A percentile compares a stretch with the other conserved stretches of the same genome.
phyloP scores from a whole-genome alignment of 2,329 filamentous ascomycete species.

The Colletotrichum gigasporum region DNA sequence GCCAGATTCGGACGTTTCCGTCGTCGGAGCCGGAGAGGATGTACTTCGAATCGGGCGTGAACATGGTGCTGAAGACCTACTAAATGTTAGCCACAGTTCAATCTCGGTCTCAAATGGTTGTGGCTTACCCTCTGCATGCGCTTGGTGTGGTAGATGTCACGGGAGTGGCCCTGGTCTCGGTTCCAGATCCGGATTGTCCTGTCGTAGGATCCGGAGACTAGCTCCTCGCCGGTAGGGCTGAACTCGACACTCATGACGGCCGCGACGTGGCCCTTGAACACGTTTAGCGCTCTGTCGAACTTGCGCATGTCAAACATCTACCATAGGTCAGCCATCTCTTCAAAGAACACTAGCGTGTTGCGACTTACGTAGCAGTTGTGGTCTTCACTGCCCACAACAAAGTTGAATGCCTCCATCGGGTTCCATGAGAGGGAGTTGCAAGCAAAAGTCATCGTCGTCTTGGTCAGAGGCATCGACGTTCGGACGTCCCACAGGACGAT shows the following conservation, averaged over 20 bases:
- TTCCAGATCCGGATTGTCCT: conserved; percentile 89
- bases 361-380: conserved; percentile 73
- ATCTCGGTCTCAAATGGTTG: background rate
- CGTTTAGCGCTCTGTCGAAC: conserved; percentile 86
- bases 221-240: conserved; percentile 91
- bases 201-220: conserved; percentile 88
- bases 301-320: conserved; percentile 90
- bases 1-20: conserved; percentile 88
- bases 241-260: conserved; percentile 98
- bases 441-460: conserved; percentile 82
- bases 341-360: background rate
- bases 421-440: conserved; percentile 92
- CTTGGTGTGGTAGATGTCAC: conserved; percentile 97
- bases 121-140: conserved; percentile 82
- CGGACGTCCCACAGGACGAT: conserved; percentile 93
- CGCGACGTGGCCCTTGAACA: conserved; percentile 86
- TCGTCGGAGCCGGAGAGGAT: conserved; percentile 92
- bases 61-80: conserved; percentile 77
- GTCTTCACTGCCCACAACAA: conserved; percentile 92
- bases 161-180: conserved; percentile 80
- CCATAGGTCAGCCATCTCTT: background rate
- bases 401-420: conserved; percentile 96
- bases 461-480: conserved; percentile 83
- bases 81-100: background rate
- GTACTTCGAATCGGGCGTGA: conserved; percentile 90